Percentiles rank a stretch among this genome's conserved stretches.
These are phyloP conservation scores for Acidomyces sp. DNA, from an alignment of 495 filamentous ascomycete species.

Conservation along the genomic window DNA sequence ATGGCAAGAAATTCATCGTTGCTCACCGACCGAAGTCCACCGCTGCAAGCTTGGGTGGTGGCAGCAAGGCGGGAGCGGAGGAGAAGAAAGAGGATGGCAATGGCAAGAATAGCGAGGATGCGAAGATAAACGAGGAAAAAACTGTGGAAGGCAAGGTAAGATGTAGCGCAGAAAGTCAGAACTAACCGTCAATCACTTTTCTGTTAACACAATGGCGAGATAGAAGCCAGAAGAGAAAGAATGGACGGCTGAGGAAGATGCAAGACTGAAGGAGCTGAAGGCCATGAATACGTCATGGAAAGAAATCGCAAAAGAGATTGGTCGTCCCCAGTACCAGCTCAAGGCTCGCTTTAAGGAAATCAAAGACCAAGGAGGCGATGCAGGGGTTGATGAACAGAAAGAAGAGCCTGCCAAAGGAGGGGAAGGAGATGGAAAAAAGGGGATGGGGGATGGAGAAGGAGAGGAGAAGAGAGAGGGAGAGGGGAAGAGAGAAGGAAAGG, in stretches of 20 bases:
- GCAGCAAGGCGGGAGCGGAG: constrained; percentile 1
- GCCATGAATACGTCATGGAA: constrained; percentile 13
- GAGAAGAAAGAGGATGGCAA: constrained; percentile 11
- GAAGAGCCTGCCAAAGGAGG: not conserved
- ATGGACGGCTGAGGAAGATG: constrained; percentile 13
- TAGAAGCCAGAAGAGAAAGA: not conserved
- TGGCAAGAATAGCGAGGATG: not conserved
- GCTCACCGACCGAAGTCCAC: constrained; percentile 4
- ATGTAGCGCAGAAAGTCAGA: not conserved
- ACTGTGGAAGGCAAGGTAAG: constrained; percentile 11
- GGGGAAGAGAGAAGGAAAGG: constrained; percentile 1
- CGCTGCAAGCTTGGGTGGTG: not conserved
- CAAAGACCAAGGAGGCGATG: not conserved
- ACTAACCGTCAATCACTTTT: not conserved
- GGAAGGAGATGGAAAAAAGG: not conserved
- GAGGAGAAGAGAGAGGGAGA: not conserved
- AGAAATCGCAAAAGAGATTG: constrained; percentile 13
- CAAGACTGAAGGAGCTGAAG: constrained; percentile 15
- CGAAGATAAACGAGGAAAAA: not conserved
- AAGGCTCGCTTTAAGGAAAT: constrained; percentile 14
- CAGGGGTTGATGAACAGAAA: constrained; percentile 2
- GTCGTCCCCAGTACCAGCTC: constrained; percentile 3
- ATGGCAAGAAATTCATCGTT: constrained; percentile 3
- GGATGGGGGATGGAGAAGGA: not conserved
- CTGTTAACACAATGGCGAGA: not conserved